These are phyloP conservation scores for Theileria sp. DNA, from an alignment of 169 alveolate species.

Conservation along the genomic window DNA sequence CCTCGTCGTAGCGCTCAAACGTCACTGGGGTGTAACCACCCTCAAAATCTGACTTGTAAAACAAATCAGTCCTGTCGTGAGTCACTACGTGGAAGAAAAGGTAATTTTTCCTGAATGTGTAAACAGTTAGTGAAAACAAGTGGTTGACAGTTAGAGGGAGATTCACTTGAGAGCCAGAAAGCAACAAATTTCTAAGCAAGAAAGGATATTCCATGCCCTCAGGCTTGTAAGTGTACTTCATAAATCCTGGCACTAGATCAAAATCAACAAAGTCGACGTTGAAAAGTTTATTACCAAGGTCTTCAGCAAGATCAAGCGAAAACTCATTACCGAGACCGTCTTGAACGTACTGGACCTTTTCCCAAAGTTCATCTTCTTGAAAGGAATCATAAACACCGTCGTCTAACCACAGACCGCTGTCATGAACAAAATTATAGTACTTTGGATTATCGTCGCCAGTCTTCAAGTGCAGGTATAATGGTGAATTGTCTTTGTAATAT, in stretches of 20 bases:
- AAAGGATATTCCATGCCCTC: neutral
- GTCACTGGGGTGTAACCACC: neutral
- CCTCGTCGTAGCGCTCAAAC: conserved; percentile 4
- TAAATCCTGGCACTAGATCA: neutral
- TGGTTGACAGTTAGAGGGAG: neutral
- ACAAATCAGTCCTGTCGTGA: neutral
- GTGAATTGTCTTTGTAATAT: neutral
- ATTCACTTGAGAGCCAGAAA: neutral
- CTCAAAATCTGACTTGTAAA: neutral
- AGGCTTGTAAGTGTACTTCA: conserved; percentile 7
- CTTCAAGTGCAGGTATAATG: neutral
- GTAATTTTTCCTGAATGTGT: conserved; percentile 6
- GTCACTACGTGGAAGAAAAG: conserved; percentile 4
- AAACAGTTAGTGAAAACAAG: neutral
- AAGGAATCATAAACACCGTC: neutral
- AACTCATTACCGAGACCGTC: conserved; percentile 7
- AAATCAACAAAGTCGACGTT: neutral
- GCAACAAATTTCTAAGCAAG: neutral
- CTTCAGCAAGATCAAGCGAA: neutral
- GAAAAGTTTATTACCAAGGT: neutral
- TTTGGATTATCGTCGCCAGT: neutral
- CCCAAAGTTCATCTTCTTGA: neutral
- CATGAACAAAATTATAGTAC: neutral
- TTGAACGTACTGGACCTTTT: neutral
- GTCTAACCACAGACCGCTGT: conserved; percentile 4